These are phyloP conservation scores for Orbilia quercus DNA, from an alignment of 2,329 filamentous ascomycete genomes.

Conservation along the genomic window DNA sequence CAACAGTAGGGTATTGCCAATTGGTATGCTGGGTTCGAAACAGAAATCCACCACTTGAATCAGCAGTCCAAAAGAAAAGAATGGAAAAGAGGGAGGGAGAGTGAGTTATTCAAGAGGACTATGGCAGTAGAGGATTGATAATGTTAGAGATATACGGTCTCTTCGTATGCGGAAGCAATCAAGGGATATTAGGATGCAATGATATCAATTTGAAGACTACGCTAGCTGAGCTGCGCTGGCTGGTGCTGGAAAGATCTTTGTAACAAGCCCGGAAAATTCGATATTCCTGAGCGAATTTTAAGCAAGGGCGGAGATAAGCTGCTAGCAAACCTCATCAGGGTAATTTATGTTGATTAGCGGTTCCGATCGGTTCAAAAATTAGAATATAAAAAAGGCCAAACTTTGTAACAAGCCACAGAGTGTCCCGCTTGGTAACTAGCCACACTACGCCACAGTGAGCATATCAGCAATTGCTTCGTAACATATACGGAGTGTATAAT, in stretches of 20 bases:
- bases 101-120: neutral
- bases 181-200: conserved; percentile 13
- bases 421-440: conserved; percentile 7
- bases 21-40: neutral
- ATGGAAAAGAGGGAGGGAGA: neutral
- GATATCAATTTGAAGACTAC: conserved; percentile 29
- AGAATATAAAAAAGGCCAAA: neutral
- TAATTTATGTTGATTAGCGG: neutral
- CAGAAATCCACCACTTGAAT: no score
- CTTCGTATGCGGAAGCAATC: conserved; percentile 20
- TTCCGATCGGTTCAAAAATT: conserved; percentile 21
- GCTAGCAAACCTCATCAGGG: neutral
- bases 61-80: conserved; percentile 2
- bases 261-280: conserved; percentile 23
- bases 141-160: no score
- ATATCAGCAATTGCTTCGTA: no score
- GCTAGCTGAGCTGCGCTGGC: conserved; percentile 18
- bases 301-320: no score
- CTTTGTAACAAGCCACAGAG: neutral
- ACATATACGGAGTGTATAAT: no score
- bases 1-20: conserved; percentile 13
- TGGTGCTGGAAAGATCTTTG: conserved; percentile 20
- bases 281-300: conserved; percentile 46
- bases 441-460: neutral
- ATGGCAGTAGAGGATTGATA: no score